Evolutionary conservation across 2,329 filamentous ascomycete species (phyloP).

Genomic region (Chalara sp.): DNA sequence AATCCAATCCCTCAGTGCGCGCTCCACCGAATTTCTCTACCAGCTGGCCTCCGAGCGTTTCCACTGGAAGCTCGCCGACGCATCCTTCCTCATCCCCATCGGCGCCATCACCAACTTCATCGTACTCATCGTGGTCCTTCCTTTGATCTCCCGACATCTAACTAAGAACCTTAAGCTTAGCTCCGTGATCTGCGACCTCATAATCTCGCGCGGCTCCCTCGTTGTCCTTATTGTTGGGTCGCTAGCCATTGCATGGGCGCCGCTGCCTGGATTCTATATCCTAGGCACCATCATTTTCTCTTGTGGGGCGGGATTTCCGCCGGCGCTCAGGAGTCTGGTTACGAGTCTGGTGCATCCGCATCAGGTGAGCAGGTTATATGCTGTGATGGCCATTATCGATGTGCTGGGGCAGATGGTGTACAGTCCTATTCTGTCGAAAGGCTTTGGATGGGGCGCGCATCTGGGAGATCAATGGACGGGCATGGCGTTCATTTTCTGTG

Average conservation of each 20-base stretch:
- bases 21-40: slow-evolving; percentile 31
- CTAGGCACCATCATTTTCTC: slow-evolving; percentile 35
- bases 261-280: slow-evolving; percentile 1
- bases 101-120: slow-evolving; percentile 8
- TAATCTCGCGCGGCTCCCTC: slow-evolving; percentile 22
- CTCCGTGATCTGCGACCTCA: slow-evolving; percentile 10
- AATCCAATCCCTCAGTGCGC: slow-evolving; percentile 1
- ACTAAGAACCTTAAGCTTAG: not conserved
- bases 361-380: slow-evolving; percentile 47
- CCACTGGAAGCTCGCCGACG: slow-evolving; percentile 39
- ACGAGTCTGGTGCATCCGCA: slow-evolving; percentile 46
- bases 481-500: slow-evolving; percentile 39
- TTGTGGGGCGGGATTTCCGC: slow-evolving; percentile 36
- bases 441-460: slow-evolving; percentile 39
- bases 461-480: slow-evolving; percentile 42
- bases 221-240: slow-evolving; percentile 9
- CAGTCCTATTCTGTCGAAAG: slow-evolving; percentile 38
- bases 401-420: slow-evolving; percentile 40
- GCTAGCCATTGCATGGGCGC: slow-evolving; percentile 7
- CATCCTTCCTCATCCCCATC: slow-evolving; percentile 18
- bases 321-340: slow-evolving; percentile 42
- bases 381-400: slow-evolving; percentile 43
- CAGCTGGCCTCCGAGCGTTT: slow-evolving; percentile 42
- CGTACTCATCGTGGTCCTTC: slow-evolving; percentile 12
- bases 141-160: slow-evolving; percentile 7